Base-by-base conservation (phyloP, 768 basidiomycete species). In the Gymnopilus junonius region DNA sequence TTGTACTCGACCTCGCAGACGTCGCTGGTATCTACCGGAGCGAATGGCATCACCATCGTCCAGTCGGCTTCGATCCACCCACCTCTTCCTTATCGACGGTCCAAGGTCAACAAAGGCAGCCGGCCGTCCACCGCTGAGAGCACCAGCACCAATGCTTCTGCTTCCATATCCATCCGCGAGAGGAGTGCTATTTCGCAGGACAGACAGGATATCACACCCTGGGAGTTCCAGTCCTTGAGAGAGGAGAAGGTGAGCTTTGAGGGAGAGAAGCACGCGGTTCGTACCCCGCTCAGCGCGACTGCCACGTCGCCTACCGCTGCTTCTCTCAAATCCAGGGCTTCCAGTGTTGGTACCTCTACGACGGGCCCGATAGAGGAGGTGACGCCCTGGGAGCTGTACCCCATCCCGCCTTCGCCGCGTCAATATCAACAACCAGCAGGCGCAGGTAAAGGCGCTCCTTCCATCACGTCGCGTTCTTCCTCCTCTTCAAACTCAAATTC, bases 151-250 rank as follows among this genome's bases (percentile, higher is more conserved):
- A 29, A 29, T 15, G 55, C 51, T 6, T 17, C 39, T 14, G 17
- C 42, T 27, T 25, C 57, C 29, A 23, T 31, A 17, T 23, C 40
- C 6, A 20, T 40, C 40, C 35, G 35, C 32, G 37, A 39, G 27
- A 37, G 46, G 40, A 50, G 32, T 40, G 50, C 21, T 4, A 27
- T 46, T 15, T 54, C 15, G 27, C 48, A 61, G 29, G 45, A 70
- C 15, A 67, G 69, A 34, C 72, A 73, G 60, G 73, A 74, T 12
- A 64, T 75, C 57, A 75, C 73, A 8, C 73, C 76, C 43, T 77
- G 75, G 71, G 73, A 74, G 35, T 66, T 65, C 55, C 65, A 70
- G 62, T 45, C 66, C 1, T 29, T 64, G 55, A 20, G 35, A 25
- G 35, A 54, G 61, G 29, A 55, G 46, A 57, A 53, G 32, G 35